Evolutionary conservation across 305 asterid species (phyloP), one percentile per base, ranked within the genome.

Genomic region (Solanum hybrid): DNA sequence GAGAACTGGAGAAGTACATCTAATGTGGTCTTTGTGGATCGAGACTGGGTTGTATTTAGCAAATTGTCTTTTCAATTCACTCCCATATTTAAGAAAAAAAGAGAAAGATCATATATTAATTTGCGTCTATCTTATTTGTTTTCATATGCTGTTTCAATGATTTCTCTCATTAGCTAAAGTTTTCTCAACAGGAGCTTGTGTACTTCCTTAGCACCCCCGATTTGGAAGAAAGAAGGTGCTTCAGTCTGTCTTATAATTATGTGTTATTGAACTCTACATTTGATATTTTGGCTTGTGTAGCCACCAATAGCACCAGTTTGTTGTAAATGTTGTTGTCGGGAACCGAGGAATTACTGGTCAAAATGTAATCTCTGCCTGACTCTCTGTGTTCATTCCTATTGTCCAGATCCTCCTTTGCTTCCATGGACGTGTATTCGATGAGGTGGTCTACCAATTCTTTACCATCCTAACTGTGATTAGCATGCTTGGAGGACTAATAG

Each of bases 321-420:
- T 89, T 90, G 89, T 73, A 92, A 65, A 29, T 96, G 98, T 94
- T 92, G 73, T 39, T 80, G 92, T 34, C 91, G 94, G 89, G 97
- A 96, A 92, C 98, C 0, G 97, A 65, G 91, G 99, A 96, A 90
- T 96, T 96, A 91, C 98, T 97, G 29, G 73, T 92, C 17, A 80
- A 89, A 29, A 29, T 96, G 99, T 83, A 65, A 90, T 75, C 77
- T 90, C 90, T 96, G 98, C 92, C 89, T 90, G 90, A 90, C 39
- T 86, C 95, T 93, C 88, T 89, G 94, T 72, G 92, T 95, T 87
- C 99, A 97, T 92, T 61, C 89, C 10, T 94, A 41, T 92, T 97
- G 99, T 94, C 95, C 93, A 24, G 99, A 97, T 89, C 99, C 99
- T 34, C 99, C 95, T 17, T 88, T 93, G 92, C 29, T 90, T 86